Percentiles rank a stretch among this genome's conserved stretches.
Evolutionary conservation across 371 early-diverging fungal species (phyloP).

Genomic region (Mortierella sp.): DNA sequence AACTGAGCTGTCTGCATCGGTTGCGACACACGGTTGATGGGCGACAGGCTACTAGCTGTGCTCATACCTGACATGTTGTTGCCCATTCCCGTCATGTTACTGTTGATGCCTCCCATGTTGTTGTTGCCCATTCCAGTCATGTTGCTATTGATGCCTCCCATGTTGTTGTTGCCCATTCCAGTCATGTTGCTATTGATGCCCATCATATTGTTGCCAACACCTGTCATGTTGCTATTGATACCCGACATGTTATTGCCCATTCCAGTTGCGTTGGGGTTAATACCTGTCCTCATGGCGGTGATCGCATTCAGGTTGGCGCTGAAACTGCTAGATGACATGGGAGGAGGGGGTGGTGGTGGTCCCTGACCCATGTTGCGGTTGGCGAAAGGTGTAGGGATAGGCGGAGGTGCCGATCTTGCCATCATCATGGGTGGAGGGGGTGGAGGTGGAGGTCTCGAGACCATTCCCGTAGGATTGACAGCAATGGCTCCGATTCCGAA

Average conservation of each 20-base stretch:
- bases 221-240: constrained; percentile 25
- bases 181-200: constrained; percentile 35
- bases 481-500: constrained; percentile 58
- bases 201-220: constrained; percentile 25
- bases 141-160: constrained; percentile 16
- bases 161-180: constrained; percentile 22
- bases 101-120: constrained; percentile 23
- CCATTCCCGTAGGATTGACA: constrained; percentile 40
- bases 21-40: constrained; percentile 24
- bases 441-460: constrained; percentile 7
- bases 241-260: constrained; percentile 27
- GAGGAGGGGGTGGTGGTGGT: constrained; percentile 52
- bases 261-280: constrained; percentile 26
- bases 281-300: constrained; percentile 32
- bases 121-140: constrained; percentile 28
- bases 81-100: constrained; percentile 34
- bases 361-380: constrained; percentile 47
- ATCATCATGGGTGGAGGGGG: constrained; percentile 38
- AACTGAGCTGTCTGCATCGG: constrained; percentile 32
- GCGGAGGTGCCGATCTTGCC: constrained; percentile 37
- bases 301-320: constrained; percentile 29
- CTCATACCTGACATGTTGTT: constrained; percentile 38
- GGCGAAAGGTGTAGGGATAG: constrained; percentile 43
- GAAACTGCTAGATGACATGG: constrained; percentile 49
- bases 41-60: constrained; percentile 10